Evolutionary conservation across 1,284 basidiomycete genomes (phyloP).

Genomic region (Ganoderma leucocontextum): DNA sequence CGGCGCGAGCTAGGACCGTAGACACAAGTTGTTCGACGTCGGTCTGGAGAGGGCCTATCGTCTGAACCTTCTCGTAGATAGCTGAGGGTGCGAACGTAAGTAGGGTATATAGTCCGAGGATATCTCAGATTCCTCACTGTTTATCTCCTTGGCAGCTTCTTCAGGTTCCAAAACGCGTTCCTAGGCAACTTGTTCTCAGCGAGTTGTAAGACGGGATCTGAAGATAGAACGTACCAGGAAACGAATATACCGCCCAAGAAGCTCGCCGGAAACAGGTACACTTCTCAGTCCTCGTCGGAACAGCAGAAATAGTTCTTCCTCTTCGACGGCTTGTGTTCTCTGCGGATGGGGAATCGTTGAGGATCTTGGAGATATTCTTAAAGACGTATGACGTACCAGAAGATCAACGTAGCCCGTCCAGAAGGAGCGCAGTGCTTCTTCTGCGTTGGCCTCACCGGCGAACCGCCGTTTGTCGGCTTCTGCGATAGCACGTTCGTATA

Average conservation of each 20-base stretch:
- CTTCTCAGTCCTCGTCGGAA: constrained; percentile 68
- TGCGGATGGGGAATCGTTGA: constrained; percentile 37
- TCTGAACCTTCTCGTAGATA: constrained; percentile 64
- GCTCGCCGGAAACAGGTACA: constrained; percentile 71
- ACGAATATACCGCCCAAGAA: constrained; percentile 80
- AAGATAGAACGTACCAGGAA: constrained; percentile 54
- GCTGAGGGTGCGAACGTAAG: constrained; percentile 47
- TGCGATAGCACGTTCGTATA: constrained; percentile 84
- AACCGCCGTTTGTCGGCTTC: constrained; percentile 70
- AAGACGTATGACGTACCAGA: constrained; percentile 45
- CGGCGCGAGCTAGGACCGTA: constrained; percentile 70
- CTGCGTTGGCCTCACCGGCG: constrained; percentile 58
- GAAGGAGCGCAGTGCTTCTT: constrained; percentile 65
- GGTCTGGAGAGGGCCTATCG: constrained; percentile 58
- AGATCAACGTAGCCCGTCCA: constrained; percentile 73
- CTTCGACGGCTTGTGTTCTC: constrained; percentile 56
- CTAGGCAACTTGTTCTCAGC: constrained; percentile 37
- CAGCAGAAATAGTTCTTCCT: constrained; percentile 50
- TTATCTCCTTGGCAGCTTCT: constrained; percentile 39
- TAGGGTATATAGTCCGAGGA: not conserved
- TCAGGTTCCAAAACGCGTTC: constrained; percentile 35
- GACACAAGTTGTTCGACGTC: constrained; percentile 76
- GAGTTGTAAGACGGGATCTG: not conserved
- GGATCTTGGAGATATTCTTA: not conserved
- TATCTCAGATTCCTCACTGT: constrained; percentile 20